A percentile compares a stretch with the other conserved stretches of the same genome.
Conservation (phyloP, 345 rosid species). For the Arabis hirsuta region DNA sequence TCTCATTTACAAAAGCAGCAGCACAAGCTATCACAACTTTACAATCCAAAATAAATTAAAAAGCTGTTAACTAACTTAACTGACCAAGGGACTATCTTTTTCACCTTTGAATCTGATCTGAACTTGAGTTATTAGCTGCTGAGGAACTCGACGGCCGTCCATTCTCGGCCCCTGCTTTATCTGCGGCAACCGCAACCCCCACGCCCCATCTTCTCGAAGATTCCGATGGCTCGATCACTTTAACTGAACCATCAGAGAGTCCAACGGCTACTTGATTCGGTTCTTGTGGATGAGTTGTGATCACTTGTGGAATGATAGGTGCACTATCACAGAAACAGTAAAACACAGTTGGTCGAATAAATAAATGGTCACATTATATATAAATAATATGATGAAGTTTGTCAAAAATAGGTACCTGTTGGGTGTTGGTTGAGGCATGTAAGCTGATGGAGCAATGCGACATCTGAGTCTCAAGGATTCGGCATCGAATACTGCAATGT, state of each 20-base stretch:
- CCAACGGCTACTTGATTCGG: slow-evolving; percentile 81
- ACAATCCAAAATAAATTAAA: slow-evolving; percentile 36
- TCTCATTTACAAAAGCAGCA: slow-evolving; percentile 40
- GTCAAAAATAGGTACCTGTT: slow-evolving; percentile 53
- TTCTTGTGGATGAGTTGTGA: slow-evolving; percentile 80
- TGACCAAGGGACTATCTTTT: slow-evolving; percentile 23
- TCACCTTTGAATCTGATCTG: slow-evolving; percentile 82
- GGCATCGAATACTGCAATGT: slow-evolving; percentile 82
- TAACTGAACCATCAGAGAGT: slow-evolving; percentile 76
- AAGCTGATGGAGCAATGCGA: slow-evolving; percentile 74
- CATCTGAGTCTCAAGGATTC: slow-evolving; percentile 77
- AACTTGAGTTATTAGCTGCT: slow-evolving; percentile 77
- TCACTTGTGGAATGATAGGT: slow-evolving; percentile 66
- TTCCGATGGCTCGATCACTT: slow-evolving; percentile 85
- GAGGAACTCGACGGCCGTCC: slow-evolving; percentile 80
- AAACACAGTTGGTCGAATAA: background rate
- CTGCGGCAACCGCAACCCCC: slow-evolving; percentile 56
- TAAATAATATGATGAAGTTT: slow-evolving; percentile 1
- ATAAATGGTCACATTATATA: background rate
- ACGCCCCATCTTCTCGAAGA: slow-evolving; percentile 83
- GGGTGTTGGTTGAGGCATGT: slow-evolving; percentile 57
- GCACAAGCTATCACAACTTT: slow-evolving; percentile 39
- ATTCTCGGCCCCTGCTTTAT: slow-evolving; percentile 62
- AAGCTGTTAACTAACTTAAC: slow-evolving; percentile 43
- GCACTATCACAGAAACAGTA: slow-evolving; percentile 51